A percentile compares a stretch with the other conserved stretches of the same genome.
These are phyloP conservation scores for Jatropha multifida DNA, from an alignment of 441 rosid species.

Conservation along the genomic window DNA sequence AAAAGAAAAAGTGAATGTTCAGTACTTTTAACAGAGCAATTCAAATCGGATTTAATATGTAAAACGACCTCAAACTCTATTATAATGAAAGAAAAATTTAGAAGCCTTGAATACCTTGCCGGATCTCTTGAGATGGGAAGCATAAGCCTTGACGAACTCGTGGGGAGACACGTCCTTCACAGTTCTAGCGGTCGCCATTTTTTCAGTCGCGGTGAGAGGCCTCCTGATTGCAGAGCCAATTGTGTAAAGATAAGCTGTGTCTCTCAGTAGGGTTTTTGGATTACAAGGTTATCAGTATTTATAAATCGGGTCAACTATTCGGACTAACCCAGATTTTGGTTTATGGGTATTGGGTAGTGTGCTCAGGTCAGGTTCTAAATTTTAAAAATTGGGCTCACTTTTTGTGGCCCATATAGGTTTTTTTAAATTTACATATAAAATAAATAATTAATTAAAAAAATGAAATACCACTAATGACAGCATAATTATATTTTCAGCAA, in stretches of 20 bases:
- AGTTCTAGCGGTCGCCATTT: slow-evolving; percentile 22
- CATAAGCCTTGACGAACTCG: slow-evolving; percentile 27
- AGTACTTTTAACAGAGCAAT: neutral
- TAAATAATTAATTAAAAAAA: no score
- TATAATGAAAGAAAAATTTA: no score
- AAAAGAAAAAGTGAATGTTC: no score
- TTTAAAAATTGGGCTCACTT: no score
- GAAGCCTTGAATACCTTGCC: slow-evolving; percentile 19
- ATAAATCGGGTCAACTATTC: neutral
- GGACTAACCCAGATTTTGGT: no score
- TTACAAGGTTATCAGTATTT: neutral
- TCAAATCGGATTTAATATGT: neutral
- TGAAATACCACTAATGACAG: no score
- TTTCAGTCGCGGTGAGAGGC: neutral
- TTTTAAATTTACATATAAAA: no score
- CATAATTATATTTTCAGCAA: no score
- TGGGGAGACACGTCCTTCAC: slow-evolving; percentile 32
- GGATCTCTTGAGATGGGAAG: slow-evolving; percentile 30
- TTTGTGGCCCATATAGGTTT: no score
- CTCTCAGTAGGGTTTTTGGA: neutral
- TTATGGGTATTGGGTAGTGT: no score
- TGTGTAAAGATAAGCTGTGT: neutral
- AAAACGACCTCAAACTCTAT: neutral
- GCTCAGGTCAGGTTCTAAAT: no score
- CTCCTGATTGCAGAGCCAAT: neutral